phyloP scores from a whole-genome alignment of 2,329 filamentous ascomycete species.

The Cladosporium sp. region DNA sequence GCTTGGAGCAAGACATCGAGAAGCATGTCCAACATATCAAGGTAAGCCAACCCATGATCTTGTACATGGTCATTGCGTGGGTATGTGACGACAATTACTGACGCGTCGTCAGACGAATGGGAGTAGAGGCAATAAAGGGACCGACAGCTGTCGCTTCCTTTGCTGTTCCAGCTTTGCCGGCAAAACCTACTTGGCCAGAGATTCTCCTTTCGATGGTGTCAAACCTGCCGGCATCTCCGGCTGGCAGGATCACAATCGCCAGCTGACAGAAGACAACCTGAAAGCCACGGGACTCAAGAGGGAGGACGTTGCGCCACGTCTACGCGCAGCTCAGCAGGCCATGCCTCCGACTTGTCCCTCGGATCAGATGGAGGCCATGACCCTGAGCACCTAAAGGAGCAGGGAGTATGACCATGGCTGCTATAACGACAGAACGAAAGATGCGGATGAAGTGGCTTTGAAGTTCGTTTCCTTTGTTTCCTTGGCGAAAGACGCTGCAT shows the following conservation, averaged over 20 bases:
- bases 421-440: too few species aligned
- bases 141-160: background rate
- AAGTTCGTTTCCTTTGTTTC: too few species aligned
- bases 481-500: too few species aligned
- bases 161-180: background rate
- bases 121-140: background rate
- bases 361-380: background rate
- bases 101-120: background rate
- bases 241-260: background rate
- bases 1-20: background rate
- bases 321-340: background rate
- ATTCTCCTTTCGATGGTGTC: background rate
- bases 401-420: too few species aligned
- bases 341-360: background rate
- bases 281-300: background rate
- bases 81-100: background rate
- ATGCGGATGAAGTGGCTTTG: too few species aligned
- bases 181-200: background rate
- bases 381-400: background rate
- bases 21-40: background rate
- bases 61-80: background rate
- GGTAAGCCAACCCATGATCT: background rate
- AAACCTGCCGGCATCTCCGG: background rate
- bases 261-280: background rate
- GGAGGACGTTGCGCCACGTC: background rate